phyloP scores from a whole-genome alignment of 345 rosid genomes.

The Boechera stricta region DNA sequence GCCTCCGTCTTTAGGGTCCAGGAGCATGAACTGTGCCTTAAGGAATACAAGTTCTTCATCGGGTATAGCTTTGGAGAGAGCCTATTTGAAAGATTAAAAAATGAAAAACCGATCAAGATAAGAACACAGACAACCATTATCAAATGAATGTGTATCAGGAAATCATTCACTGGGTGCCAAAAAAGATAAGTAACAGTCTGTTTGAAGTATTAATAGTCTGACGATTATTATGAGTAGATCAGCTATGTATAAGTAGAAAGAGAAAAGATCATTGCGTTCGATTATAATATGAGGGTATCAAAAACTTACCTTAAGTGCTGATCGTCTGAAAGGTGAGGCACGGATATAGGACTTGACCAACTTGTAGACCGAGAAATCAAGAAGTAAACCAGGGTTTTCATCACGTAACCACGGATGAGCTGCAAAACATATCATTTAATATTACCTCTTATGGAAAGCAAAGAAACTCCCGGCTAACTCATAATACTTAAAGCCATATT shows the following conservation, averaged over 20 bases:
- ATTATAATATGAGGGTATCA: slow-evolving; percentile 16
- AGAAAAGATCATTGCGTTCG: slow-evolving; percentile 11
- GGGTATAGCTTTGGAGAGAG: slow-evolving; percentile 88
- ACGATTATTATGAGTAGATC: background rate
- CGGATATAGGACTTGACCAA: slow-evolving; percentile 74
- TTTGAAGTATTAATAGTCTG: slow-evolving; percentile 1
- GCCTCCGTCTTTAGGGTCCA: slow-evolving; percentile 85
- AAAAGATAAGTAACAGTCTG: slow-evolving; percentile 12
- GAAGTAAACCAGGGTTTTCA: slow-evolving; percentile 60
- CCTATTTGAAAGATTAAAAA: slow-evolving; percentile 54
- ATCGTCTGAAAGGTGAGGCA: slow-evolving; percentile 76
- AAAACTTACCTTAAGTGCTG: slow-evolving; percentile 77
- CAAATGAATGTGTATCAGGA: slow-evolving; percentile 8
- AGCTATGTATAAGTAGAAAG: background rate
- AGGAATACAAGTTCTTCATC: slow-evolving; percentile 85
- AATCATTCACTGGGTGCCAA: slow-evolving; percentile 1
- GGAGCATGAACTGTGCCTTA: slow-evolving; percentile 72
- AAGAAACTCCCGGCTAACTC: background rate
- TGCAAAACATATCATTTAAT: slow-evolving; percentile 45
- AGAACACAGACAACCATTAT: slow-evolving; percentile 1
- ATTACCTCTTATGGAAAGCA: slow-evolving; percentile 14
- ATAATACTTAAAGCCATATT: slow-evolving; percentile 2
- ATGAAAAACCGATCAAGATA: slow-evolving; percentile 9
- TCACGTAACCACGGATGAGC: slow-evolving; percentile 94
- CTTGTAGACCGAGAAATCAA: slow-evolving; percentile 83